These are phyloP conservation scores for Plenodomus tracheiphilus DNA, from an alignment of 2,329 filamentous ascomycete species.

Conservation along the genomic window DNA sequence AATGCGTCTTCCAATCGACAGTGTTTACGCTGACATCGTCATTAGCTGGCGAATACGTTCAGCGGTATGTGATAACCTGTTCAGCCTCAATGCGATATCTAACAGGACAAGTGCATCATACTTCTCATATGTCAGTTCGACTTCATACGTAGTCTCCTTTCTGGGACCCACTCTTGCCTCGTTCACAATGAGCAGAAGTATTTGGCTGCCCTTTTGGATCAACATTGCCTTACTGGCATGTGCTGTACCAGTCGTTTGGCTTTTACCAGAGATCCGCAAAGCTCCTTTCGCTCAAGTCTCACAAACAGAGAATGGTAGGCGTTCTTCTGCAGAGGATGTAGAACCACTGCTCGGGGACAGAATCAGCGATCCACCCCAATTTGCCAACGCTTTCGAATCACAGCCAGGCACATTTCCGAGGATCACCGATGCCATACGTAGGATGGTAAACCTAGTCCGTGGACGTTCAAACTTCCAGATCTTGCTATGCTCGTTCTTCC, in stretches of 20 bases:
- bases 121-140: constrained; percentile 42
- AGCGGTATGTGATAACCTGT: constrained; percentile 22
- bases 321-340: constrained; percentile 16
- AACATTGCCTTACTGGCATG: constrained; percentile 32
- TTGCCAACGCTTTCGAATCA: constrained; percentile 32
- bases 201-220: constrained; percentile 44
- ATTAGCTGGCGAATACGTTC: constrained; percentile 35
- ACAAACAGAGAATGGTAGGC: background rate
- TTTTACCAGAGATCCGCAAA: constrained; percentile 19
- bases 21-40: constrained; percentile 40
- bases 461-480: constrained; percentile 41
- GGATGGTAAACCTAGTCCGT: constrained; percentile 20
- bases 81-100: constrained; percentile 1
- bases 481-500: constrained; percentile 38
- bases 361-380: constrained; percentile 12
- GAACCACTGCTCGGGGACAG: constrained; percentile 26
- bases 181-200: constrained; percentile 37
- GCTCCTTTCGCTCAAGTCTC: background rate
- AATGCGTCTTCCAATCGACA: constrained; percentile 43
- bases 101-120: constrained; percentile 32
- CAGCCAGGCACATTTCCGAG: constrained; percentile 14
- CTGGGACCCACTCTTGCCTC: constrained; percentile 41
- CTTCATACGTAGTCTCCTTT: constrained; percentile 40
- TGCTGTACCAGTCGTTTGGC: constrained; percentile 29
- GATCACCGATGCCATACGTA: constrained; percentile 16